Base-by-base conservation (phyloP, 345 rosid species). In the Noccaea caerulescens region DNA sequence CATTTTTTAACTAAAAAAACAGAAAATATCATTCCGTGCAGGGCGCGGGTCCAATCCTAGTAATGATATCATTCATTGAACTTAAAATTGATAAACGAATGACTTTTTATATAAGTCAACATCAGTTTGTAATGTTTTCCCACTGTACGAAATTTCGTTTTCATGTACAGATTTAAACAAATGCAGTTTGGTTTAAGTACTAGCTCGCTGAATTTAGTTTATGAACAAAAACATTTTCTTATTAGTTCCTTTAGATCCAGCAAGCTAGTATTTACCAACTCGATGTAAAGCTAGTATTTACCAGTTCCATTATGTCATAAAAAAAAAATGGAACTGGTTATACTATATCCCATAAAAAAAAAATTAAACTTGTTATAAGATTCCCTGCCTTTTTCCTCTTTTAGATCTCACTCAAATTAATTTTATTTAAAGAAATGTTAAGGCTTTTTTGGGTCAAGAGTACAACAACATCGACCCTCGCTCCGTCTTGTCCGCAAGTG, bases 401-500 rank as follows among this genome's bases (percentile, higher is more conserved):
- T 42, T 43, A 52, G 73, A 68, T 62, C 70, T 52, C 58, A 75
- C 58, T 60, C 42, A 27, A 27, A 57, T 38, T 37, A 43, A 39
- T 30, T 13, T 13, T 18, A 13, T 41, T 18, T 0, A 20, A 51
- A 27, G 30, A 70, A 30, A 58, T 34, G 11, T 7, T 25, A 37
- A 9, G 42, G 33, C 32, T 32, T 50, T 61, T 44, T 52, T 44
- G 74, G 79, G 74, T 54, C 52, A 18, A 53, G 64, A 45, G 42
- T 11, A 34, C 69, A 75, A 34, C 69, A 75, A 59, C 73, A 75
- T 68, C 73, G 79, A 54, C 32, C 65, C 62, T 75, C 44, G 75
- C 66, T 68, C 79, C 79, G 79, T 55, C 55, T 69, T 69, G 79
- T 75, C 79, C 75, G 79, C 65, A 75, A 75, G 79, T 34, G 70